phyloP scores from a whole-genome alignment of 2,329 filamentous ascomycete species.

The Rhinocladiella mackenziei region DNA sequence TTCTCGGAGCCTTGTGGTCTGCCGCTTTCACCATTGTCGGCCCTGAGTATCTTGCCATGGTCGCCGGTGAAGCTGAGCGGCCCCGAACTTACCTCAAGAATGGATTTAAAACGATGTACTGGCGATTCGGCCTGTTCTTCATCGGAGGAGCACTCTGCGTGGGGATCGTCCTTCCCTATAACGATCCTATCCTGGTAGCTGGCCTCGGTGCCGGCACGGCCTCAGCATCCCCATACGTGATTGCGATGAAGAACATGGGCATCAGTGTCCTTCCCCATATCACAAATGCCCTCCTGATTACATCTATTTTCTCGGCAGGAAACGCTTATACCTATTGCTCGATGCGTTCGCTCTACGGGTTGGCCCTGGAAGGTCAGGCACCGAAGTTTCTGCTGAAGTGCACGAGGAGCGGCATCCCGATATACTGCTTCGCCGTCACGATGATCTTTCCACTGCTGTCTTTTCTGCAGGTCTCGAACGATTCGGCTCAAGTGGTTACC shows the following conservation, averaged over 20 bases:
- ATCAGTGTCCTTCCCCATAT: constrained; percentile 62
- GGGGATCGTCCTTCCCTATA: constrained; percentile 64
- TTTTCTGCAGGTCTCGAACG: constrained; percentile 50
- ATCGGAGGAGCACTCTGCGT: constrained; percentile 65
- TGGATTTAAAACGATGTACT: constrained; percentile 71
- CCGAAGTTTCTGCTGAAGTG: constrained; percentile 46
- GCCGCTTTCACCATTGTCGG: constrained; percentile 63
- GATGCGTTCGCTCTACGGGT: constrained; percentile 59
- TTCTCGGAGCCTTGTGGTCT: constrained; percentile 68
- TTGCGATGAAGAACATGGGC: constrained; percentile 60
- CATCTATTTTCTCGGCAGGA: constrained; percentile 61
- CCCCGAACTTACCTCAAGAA: constrained; percentile 64
- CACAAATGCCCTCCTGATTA: constrained; percentile 65
- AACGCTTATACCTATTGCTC: constrained; percentile 61
- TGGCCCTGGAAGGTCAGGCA: constrained; percentile 62
- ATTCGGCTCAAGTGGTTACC: constrained; percentile 48
- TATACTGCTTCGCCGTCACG: constrained; percentile 63
- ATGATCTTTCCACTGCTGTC: constrained; percentile 59
- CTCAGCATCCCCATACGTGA: constrained; percentile 63
- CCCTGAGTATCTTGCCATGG: constrained; percentile 58
- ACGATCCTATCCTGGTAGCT: constrained; percentile 55
- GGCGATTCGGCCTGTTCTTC: constrained; percentile 69
- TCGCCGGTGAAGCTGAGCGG: constrained; percentile 64
- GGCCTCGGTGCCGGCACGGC: constrained; percentile 55
- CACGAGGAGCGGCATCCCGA: constrained; percentile 61